Percentiles rank a stretch among this genome's conserved stretches.
These are phyloP conservation scores for Chamaecyparis obtusa DNA, from an alignment of 75 land plant genomes.

Conservation along the genomic window DNA sequence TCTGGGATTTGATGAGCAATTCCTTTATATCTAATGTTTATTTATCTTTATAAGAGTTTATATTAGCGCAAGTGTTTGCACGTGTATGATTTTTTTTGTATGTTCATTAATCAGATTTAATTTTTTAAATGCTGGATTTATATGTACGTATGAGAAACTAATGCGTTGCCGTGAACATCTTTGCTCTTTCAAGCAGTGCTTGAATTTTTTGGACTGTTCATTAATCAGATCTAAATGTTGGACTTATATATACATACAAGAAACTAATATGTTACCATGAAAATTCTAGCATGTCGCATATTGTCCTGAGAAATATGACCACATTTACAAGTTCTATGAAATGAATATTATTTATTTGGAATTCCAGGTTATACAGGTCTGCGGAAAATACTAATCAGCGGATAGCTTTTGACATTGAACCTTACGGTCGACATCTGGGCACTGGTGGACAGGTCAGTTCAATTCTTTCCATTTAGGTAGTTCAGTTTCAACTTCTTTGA, in stretches of 20 bases:
- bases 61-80: not conserved
- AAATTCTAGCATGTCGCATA: not conserved
- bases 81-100: not conserved
- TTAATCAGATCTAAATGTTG: not conserved
- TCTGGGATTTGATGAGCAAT: not conserved
- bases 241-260: not conserved
- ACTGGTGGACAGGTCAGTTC: constrained; percentile 89
- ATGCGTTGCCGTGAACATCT: not conserved
- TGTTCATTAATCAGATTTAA: no score
- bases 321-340: not conserved
- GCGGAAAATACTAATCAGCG: constrained; percentile 82
- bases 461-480: not conserved
- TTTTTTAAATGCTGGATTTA: no score
- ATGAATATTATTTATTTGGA: not conserved
- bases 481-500: not conserved
- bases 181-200: not conserved
- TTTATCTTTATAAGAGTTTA: not conserved
- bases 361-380: constrained; percentile 68
- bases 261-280: not conserved
- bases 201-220: not conserved
- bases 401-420: constrained; percentile 90
- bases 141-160: no score
- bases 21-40: not conserved
- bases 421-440: constrained; percentile 82
- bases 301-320: not conserved